A percentile compares a stretch with the other conserved stretches of the same genome.
Evolutionary conservation across 495 filamentous ascomycete species (phyloP).

Genomic region (Symbiotaphrina buchneri): DNA sequence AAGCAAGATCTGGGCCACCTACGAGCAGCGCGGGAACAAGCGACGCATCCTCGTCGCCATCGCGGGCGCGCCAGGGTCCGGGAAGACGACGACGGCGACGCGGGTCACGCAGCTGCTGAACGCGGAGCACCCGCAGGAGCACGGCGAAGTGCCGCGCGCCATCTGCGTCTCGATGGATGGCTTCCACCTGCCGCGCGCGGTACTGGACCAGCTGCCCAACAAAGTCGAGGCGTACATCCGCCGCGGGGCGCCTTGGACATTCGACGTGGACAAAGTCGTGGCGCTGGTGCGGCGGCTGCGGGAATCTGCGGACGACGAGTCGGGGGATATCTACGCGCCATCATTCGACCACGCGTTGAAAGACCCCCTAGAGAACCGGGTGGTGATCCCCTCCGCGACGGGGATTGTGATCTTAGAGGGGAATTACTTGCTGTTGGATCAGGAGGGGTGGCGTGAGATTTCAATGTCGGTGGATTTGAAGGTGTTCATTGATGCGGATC

Average conservation of each 20-base stretch:
- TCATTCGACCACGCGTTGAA: conserved; percentile 84
- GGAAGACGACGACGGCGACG: conserved; percentile 23
- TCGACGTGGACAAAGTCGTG: conserved; percentile 54
- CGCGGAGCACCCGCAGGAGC: too few species aligned
- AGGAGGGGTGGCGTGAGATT: conserved; percentile 46
- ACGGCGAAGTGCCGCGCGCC: too few species aligned
- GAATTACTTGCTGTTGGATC: conserved; percentile 55
- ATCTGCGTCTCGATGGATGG: conserved; percentile 76
- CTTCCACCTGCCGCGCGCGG: conserved; percentile 69
- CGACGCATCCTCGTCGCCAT: conserved; percentile 17
- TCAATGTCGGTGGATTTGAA: conserved; percentile 57
- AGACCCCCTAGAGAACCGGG: conserved; percentile 65
- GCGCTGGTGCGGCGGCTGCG: conserved; percentile 39
- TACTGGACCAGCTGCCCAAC: conserved; percentile 69
- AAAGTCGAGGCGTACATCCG: conserved; percentile 51
- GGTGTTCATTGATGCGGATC: conserved; percentile 81
- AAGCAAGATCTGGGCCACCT: too few species aligned
- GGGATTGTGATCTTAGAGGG: conserved; percentile 72
- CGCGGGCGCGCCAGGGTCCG: conserved; percentile 22
- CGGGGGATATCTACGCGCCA: conserved; percentile 43
- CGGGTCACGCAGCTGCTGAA: conserved; percentile 15
- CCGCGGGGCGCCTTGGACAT: conserved; percentile 83
- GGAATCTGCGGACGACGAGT: conserved; percentile 25
- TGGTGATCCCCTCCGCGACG: conserved; percentile 36
- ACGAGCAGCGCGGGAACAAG: too few species aligned